Base-by-base conservation (phyloP, 306 rosid genomes). In the Trichosanthes cucumerina region DNA sequence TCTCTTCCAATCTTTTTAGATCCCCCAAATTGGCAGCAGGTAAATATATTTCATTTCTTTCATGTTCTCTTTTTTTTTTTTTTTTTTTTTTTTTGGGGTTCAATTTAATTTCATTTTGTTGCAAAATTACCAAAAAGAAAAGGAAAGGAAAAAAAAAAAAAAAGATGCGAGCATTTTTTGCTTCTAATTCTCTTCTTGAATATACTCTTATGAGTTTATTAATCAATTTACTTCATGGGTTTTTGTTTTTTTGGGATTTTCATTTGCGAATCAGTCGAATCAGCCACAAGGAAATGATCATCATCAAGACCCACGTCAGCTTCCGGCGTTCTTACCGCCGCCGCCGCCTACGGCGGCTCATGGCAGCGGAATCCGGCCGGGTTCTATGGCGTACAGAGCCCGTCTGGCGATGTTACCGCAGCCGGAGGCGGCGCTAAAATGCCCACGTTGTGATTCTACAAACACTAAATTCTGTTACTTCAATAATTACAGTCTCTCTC, bases 11-110 rank as follows among this genome's bases (percentile, higher is more conserved):
- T 89, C 88, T 94, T 88, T 87, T 88, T 92, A 90, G 98, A 94
- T 94, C 91, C 96, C 84, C 89, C 91, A 78, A 94, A 89, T 85
- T 94, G 97, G 98, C 92, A 90, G 28, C 98, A 89, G 96, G 98
- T 94, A 87, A 86, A 84, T n/a, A n/a, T n/a, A 41, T 87, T 87
- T 93, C 26, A 8, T 9, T 84, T 83, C 71, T 76, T 71, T 83
- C 15, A 74, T 54, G 60, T 54, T 49, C 18, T 49, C 3, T 9
- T 46, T 10, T 46, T 7, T 50, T 50, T 2, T 16, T 1, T 24
- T 15, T 31, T 12, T 14, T 1, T 13, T 2, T 47, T 13, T 49
- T 52, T 50, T 50, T 5, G 6, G 9, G 70, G 85, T 64, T 85
- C 77, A 82, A 81, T 71, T 71, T 16, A 15, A 70, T 43, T 70